A percentile compares a stretch with the other conserved stretches of the same genome.
phyloP scores from a whole-genome alignment of 2,329 filamentous ascomycete genomes.

The Ophiostoma quercus region DNA sequence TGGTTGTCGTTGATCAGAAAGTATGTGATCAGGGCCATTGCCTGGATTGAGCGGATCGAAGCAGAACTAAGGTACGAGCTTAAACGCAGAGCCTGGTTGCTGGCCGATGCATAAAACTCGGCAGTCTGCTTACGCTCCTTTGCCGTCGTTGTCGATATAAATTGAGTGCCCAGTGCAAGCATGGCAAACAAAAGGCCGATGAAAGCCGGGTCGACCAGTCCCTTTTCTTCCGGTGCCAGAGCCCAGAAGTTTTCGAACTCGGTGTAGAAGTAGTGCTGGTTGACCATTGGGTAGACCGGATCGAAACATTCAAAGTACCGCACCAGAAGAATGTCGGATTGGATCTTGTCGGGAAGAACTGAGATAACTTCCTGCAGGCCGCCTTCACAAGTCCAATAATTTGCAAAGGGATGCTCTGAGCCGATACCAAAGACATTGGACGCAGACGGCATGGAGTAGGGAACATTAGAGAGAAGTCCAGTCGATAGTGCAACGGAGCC shows the following conservation, averaged over 20 bases:
- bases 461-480: constrained; percentile 65
- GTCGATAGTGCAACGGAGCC: constrained; percentile 50
- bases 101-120: constrained; percentile 75
- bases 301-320: constrained; percentile 68
- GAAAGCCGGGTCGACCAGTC: constrained; percentile 59
- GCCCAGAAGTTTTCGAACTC: constrained; percentile 78
- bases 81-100: constrained; percentile 70
- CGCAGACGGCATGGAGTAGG: constrained; percentile 63
- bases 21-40: constrained; percentile 77
- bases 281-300: constrained; percentile 75
- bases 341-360: constrained; percentile 68
- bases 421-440: constrained; percentile 79
- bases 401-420: constrained; percentile 72
- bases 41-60: constrained; percentile 66
- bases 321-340: constrained; percentile 63
- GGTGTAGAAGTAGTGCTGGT: constrained; percentile 67
- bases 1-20: constrained; percentile 85
- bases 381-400: constrained; percentile 78
- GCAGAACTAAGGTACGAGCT: constrained; percentile 72
- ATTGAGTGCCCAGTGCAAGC: constrained; percentile 73
- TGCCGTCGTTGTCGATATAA: constrained; percentile 56
- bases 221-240: constrained; percentile 52
- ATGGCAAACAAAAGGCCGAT: constrained; percentile 71
- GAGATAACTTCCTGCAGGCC: constrained; percentile 69
- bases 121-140: constrained; percentile 67